Base-by-base conservation (phyloP, 306 rosid genomes). In the Prunus padus region DNA sequence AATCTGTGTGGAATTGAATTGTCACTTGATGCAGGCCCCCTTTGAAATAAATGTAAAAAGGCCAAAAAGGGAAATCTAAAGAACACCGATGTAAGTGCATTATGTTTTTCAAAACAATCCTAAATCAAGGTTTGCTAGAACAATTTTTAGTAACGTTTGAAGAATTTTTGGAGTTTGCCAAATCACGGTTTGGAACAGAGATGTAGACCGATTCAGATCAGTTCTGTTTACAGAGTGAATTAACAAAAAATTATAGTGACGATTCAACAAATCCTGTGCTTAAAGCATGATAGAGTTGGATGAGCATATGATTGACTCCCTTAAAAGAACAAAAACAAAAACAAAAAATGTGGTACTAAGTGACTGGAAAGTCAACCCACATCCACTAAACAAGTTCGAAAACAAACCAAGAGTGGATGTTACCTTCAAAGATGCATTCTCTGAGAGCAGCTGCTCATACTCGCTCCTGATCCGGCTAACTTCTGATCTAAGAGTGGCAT, bases 391-490 rank as follows among this genome's bases (percentile, higher is more conserved):
- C 69, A 13, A 47, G 9, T 37, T 37, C 42, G 42, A 37, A 37
- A 37, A 37, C 46, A 50, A 68, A 28, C 25, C 26, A 75, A 82
- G 82, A 82, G 75, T 79, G 64, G 46, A 56, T 55, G 65, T 84
- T 78, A 95, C 98, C 98, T 90, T 95, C 76, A 95, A 92, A 18
- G 90, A 87, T 37, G 93, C 81, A 84, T 95, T 95, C 82, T 95
- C 99, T 10, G 93, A 80, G 44, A 88, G 93, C 81, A 95, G 91
- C 79, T 89, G 96, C 72, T 95, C 97, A 75, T 95, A 87, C 69
- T 95, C 92, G 9, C 93, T 88, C 89, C 92, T 90, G 71, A 92
- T 90, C 60, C 85, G 89, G 80, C 46, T 86, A 69, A 95, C 97
- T 85, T 95, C 97, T 42, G 92, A 83, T 73, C 92, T 90, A 47